A percentile compares a stretch with the other conserved stretches of the same genome.
phyloP scores from a whole-genome alignment of 768 basidiomycete genomes.

The Exidia glandulosa region DNA sequence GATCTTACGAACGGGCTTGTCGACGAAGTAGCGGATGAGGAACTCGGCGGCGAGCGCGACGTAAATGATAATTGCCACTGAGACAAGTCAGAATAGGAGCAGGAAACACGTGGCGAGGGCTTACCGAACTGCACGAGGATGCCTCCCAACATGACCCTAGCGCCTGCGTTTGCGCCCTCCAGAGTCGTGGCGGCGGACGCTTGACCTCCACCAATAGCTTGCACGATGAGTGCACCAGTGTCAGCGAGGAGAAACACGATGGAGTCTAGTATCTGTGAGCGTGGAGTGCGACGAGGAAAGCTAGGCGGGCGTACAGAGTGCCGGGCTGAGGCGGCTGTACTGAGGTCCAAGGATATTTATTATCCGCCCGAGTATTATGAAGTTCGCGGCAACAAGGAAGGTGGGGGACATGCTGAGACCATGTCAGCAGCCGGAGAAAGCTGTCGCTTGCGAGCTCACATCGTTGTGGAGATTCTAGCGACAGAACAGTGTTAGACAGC shows the following conservation, averaged over 20 bases:
- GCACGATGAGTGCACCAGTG: constrained; percentile 47
- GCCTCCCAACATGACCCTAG: constrained; percentile 49
- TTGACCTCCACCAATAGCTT: constrained; percentile 51
- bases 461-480: constrained; percentile 37
- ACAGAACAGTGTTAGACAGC: background rate
- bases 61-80: constrained; percentile 34
- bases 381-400: constrained; percentile 9
- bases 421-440: background rate
- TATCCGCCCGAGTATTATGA: constrained; percentile 11
- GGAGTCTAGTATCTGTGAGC: constrained; percentile 11
- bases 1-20: constrained; percentile 9
- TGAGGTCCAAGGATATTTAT: constrained; percentile 10
- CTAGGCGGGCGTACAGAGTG: background rate
- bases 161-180: constrained; percentile 23
- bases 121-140: constrained; percentile 47
- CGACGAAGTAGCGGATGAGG: constrained; percentile 25
- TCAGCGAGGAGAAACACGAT: constrained; percentile 28
- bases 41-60: constrained; percentile 33
- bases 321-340: constrained; percentile 11
- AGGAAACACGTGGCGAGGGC: constrained; percentile 6
- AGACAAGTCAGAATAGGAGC: constrained; percentile 1
- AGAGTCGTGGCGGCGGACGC: constrained; percentile 28
- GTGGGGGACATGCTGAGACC: constrained; percentile 10
- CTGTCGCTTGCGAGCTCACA: constrained; percentile 13
- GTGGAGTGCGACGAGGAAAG: background rate